Conservation (phyloP, 805 yeast genomes). For the Pichia heedii region DNA sequence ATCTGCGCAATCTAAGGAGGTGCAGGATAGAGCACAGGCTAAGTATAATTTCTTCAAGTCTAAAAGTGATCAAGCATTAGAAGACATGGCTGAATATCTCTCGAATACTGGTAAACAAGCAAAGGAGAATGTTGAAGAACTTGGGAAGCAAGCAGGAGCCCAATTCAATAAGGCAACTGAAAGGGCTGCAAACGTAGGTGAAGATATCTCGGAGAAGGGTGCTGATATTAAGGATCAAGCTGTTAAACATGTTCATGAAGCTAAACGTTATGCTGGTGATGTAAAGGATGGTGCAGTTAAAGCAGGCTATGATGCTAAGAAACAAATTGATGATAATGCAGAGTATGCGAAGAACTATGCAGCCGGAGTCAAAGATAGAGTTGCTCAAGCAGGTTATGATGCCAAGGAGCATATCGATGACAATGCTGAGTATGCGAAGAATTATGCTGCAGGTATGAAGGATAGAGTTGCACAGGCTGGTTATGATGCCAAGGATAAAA, state of each 20-base stretch:
- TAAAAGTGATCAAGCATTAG: constrained; percentile 16
- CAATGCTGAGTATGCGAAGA: constrained; percentile 4
- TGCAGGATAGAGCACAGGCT: constrained; percentile 20
- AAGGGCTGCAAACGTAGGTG: neutral
- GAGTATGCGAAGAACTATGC: neutral
- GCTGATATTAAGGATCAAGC: neutral
- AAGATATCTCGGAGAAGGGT: neutral
- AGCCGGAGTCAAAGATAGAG: neutral
- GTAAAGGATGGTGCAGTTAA: neutral
- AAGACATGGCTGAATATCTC: constrained; percentile 8
- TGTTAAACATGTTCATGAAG: constrained; percentile 1
- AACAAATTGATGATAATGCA: constrained; percentile 1
- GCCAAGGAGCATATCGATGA: constrained; percentile 3
- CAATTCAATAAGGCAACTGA: neutral
- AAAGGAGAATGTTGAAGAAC: neutral
- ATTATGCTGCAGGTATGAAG: constrained; percentile 2
- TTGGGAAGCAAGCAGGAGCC: neutral
- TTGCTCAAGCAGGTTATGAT: constrained; percentile 4
- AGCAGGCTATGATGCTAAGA: neutral
- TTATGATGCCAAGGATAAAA: constrained; percentile 1
- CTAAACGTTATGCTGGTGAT: constrained; percentile 1
- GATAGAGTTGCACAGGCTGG: constrained; percentile 3
- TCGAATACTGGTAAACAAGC: constrained; percentile 2
- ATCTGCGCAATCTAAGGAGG: constrained; percentile 21
- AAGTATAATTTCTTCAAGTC: constrained; percentile 14